Conservation (phyloP, 78 protist species). For the Dictyostelium intermedium region DNA sequence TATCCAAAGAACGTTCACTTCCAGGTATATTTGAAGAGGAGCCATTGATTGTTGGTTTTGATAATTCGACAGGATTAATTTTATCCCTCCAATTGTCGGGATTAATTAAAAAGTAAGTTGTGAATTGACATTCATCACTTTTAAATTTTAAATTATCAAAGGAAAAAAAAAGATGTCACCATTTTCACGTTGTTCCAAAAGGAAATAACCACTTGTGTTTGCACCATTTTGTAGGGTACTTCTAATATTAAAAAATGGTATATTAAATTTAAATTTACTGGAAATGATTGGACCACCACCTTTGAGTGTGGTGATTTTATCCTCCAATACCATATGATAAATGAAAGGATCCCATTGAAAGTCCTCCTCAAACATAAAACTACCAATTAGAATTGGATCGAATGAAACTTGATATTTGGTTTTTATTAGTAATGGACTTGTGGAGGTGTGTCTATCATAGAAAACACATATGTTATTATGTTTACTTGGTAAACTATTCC, state of each 20-base stretch:
- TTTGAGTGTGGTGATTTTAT: background rate
- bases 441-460: background rate
- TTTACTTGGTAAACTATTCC: background rate
- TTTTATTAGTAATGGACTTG: slow-evolving; percentile 4
- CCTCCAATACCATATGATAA: slow-evolving; percentile 1
- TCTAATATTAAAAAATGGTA: slow-evolving; percentile 5
- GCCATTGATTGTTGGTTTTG: background rate
- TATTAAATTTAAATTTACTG: background rate
- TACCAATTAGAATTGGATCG: background rate
- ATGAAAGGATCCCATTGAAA: slow-evolving; percentile 51
- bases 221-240: background rate
- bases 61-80: background rate
- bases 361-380: background rate
- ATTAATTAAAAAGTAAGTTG: background rate
- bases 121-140: background rate
- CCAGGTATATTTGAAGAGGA: background rate
- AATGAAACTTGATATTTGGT: slow-evolving; percentile 8
- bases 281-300: slow-evolving; percentile 39
- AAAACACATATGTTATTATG: slow-evolving; percentile 8
- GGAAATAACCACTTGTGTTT: background rate
- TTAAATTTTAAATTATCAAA: background rate
- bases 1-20: background rate
- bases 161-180: slow-evolving; percentile 34
- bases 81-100: slow-evolving; percentile 27
- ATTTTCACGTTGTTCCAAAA: slow-evolving; percentile 45